Evolutionary conservation across 2,329 filamentous ascomycete genomes (phyloP).

Genomic region (Botrytis elliptica): DNA sequence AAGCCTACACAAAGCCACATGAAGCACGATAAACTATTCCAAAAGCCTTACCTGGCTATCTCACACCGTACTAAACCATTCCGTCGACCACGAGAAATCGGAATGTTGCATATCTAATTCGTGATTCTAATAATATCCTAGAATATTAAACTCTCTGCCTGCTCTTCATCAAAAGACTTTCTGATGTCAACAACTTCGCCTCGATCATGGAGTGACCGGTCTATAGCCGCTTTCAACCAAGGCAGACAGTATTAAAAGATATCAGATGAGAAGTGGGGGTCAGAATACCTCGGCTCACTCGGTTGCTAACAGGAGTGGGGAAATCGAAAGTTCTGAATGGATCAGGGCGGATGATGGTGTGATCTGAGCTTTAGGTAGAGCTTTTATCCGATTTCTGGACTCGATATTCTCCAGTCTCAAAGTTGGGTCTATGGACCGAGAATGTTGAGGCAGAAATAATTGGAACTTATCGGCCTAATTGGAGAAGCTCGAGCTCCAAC

Average conservation of each 20-base stretch:
- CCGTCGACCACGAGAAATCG: background rate
- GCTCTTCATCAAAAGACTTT: background rate
- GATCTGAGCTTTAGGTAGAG: conserved; percentile 4
- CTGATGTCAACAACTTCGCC: background rate
- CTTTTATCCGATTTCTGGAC: background rate
- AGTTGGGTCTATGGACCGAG: background rate
- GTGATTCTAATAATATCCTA: background rate
- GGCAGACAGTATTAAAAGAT: background rate
- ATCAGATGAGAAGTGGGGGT: background rate
- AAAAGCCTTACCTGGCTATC: background rate
- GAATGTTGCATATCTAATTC: conserved; percentile 3
- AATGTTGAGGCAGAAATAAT: background rate
- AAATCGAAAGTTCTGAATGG: background rate
- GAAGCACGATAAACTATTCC: background rate
- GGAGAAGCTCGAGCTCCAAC: background rate
- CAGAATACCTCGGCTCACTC: background rate
- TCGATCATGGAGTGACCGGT: background rate
- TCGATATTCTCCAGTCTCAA: background rate
- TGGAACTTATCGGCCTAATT: background rate
- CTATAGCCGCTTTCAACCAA: background rate
- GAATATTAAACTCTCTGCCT: background rate
- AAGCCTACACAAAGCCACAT: background rate
- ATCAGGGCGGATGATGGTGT: background rate
- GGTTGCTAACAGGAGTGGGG: background rate
- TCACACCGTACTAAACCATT: background rate